Evolutionary conservation across 2,329 filamentous ascomycete genomes (phyloP).

Genomic region (Neoascochyta sp.): DNA sequence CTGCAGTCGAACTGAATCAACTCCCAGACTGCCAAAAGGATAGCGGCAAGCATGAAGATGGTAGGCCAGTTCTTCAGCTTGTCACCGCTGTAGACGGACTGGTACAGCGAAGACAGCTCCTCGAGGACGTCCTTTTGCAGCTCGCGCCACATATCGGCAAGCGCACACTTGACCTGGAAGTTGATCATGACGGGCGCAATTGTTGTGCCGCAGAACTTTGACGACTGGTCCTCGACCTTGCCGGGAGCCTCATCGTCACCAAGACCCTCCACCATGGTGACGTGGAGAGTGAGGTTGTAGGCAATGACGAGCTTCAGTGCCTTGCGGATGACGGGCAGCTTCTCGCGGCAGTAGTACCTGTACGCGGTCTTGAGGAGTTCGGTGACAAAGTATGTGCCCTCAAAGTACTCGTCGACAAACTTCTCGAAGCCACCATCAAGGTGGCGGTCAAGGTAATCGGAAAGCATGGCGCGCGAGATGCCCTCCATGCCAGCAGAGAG

Average conservation of each 20-base stretch:
- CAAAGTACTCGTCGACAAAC: constrained; percentile 94
- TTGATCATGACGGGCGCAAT: constrained; percentile 98
- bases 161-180: constrained; percentile 96
- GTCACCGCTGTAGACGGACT: constrained; percentile 95
- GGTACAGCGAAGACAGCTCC: constrained; percentile 88
- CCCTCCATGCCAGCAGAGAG: constrained; percentile 87
- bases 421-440: constrained; percentile 88
- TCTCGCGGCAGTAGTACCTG: constrained; percentile 85
- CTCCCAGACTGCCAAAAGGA: constrained; percentile 92
- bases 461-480: constrained; percentile 73
- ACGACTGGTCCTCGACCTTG: constrained; percentile 79
- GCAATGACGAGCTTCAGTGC: constrained; percentile 91
- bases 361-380: constrained; percentile 96
- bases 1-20: constrained; percentile 99
- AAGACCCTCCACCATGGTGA: constrained; percentile 89
- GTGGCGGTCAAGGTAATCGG: constrained; percentile 92
- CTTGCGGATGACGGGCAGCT: constrained; percentile 86
- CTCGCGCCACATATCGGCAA: constrained; percentile 98
- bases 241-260: constrained; percentile 80
- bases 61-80: constrained; percentile 99
- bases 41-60: constrained; percentile 94
- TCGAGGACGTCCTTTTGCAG: constrained; percentile 93
- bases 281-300: constrained; percentile 91
- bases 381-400: constrained; percentile 90
- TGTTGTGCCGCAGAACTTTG: constrained; percentile 84